These are phyloP conservation scores for Lathyrus sativus DNA, from an alignment of 306 rosid species.

Conservation along the genomic window DNA sequence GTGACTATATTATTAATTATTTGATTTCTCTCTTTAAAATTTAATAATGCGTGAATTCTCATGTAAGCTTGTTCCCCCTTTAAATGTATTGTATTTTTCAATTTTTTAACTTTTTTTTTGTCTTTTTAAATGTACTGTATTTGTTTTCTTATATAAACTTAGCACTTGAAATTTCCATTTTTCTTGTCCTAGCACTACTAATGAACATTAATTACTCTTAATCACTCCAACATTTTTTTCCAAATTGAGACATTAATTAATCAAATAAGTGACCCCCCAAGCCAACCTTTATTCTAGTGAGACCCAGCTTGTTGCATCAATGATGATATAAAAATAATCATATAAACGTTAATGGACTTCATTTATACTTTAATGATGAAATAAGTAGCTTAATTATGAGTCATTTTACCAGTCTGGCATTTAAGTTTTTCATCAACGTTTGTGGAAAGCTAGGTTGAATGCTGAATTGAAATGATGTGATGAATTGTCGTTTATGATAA, in stretches of 20 bases:
- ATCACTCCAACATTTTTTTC: background rate
- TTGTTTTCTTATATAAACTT: background rate
- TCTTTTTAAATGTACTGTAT: too few relatives aligned
- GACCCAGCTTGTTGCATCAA: background rate
- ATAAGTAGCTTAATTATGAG: slow-evolving; percentile 13
- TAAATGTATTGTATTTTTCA: too few relatives aligned
- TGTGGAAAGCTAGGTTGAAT: slow-evolving; percentile 27
- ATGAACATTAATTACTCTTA: background rate
- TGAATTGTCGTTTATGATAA: slow-evolving; percentile 31
- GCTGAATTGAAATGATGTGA: slow-evolving; percentile 26
- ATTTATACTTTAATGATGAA: slow-evolving; percentile 13
- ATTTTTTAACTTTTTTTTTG: too few relatives aligned
- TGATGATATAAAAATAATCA: slow-evolving; percentile 24
- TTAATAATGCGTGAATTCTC: too few relatives aligned
- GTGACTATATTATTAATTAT: too few relatives aligned
- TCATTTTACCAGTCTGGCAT: slow-evolving; percentile 8
- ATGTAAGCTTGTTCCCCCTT: too few relatives aligned
- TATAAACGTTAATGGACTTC: slow-evolving; percentile 8
- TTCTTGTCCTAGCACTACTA: background rate
- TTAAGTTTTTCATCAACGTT: slow-evolving; percentile 13
- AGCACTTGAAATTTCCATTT: background rate
- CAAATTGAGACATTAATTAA: background rate
- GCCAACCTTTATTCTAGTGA: background rate
- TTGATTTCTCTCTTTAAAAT: too few relatives aligned
- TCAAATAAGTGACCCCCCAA: background rate